These are phyloP conservation scores for Lophiotrema nucula DNA, from an alignment of 495 filamentous ascomycete species.

Conservation along the genomic window DNA sequence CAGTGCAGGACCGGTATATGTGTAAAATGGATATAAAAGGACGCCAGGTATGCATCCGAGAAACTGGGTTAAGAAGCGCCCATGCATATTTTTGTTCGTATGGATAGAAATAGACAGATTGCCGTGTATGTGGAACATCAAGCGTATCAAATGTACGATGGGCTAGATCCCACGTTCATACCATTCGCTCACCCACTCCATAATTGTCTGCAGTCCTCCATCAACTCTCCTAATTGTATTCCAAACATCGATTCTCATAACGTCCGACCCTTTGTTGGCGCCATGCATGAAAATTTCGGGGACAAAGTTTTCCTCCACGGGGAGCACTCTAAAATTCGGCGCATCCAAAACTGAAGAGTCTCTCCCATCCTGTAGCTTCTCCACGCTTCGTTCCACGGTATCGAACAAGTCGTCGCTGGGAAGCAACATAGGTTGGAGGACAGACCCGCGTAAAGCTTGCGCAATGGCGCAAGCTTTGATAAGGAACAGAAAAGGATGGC, in stretches of 20 bases:
- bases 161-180: background rate
- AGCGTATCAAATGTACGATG: too few species aligned
- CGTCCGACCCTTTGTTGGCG: background rate
- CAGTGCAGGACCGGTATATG: too few species aligned
- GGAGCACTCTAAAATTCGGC: background rate
- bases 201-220: background rate
- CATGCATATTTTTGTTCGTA: too few species aligned
- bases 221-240: background rate
- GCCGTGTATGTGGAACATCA: too few species aligned
- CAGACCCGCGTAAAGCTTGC: background rate
- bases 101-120: too few species aligned
- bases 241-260: background rate
- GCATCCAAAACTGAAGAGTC: background rate
- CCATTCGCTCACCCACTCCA: background rate
- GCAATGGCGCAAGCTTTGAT: background rate
- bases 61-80: too few species aligned
- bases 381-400: background rate
- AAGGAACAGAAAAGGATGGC: background rate
- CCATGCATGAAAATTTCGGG: background rate
- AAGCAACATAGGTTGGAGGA: background rate
- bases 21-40: too few species aligned
- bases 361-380: background rate
- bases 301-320: background rate
- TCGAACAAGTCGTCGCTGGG: background rate
- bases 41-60: too few species aligned